Base-by-base conservation (phyloP, 2,329 filamentous ascomycete species). In the Monosporascus sp. region DNA sequence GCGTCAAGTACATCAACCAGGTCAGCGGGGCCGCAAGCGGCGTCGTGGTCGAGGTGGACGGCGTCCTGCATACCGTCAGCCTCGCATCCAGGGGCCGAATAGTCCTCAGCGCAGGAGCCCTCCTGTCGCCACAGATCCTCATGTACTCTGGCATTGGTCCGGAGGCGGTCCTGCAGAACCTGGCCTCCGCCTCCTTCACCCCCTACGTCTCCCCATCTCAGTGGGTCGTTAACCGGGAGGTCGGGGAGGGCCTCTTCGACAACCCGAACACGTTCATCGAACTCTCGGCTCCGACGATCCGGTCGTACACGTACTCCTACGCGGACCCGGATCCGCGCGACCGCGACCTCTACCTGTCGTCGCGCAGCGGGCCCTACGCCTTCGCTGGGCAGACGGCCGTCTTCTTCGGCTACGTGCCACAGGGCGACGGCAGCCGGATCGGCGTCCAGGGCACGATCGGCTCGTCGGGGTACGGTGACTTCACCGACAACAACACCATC, bases 261-360 rank as follows among this genome's bases (percentile, higher is more conserved):
- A 82, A 82, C 59, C 78, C 80, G 5, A 81, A 81, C 56, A 81
- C 78, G 1, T 79, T 77, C 56, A 77, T 81, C 62, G 74, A 77
- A 58, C 68, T 81, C 1, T 69, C 70, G 2, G 66, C 66, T 3
- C 69, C 75, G 1, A 56, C 64, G 3, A 63, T 82, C 48, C 52
- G 73, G n/a, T 77, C 78, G 0, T 81, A 78, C 62, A 66, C 61
- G 9, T 74, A 80, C 61, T 71, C 66, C 49, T 82, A 81, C 65
- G 62, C 69, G 40, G 61, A 73, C 44, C 77, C 78, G 0, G 62
- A 69, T 1, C 51, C 70, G 1, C 59, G 63, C 0, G 79, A 82
- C 54, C 61, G 63, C 41, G 66, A 75, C 7, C 59, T 77, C 2
- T 83, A 81, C 63, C 66, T 83, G 3, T 64, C 71, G 4, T 62